phyloP scores from a whole-genome alignment of 148 eudicot genomes.

The Rhododendron ovatum region DNA sequence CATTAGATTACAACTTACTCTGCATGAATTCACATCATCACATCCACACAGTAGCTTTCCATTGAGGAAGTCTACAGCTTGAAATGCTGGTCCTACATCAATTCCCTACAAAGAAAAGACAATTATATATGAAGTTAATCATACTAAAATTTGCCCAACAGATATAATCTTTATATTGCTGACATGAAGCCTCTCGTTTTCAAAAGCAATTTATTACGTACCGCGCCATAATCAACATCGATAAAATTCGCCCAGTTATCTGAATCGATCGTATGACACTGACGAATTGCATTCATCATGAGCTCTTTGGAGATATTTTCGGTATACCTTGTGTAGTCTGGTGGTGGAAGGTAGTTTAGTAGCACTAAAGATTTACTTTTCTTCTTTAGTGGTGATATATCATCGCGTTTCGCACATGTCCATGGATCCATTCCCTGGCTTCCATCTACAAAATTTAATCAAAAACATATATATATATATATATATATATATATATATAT shows the following conservation, averaged over 20 bases:
- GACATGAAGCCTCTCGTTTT: neutral
- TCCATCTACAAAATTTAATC: neutral
- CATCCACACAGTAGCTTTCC: neutral
- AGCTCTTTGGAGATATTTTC: neutral
- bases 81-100: neutral
- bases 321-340: accelerated
- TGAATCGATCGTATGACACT: neutral
- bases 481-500: no score
- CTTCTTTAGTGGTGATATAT: neutral
- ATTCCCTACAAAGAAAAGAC: neutral
- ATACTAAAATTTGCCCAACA: neutral
- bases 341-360: neutral
- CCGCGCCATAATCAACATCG: neutral
- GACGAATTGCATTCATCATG: neutral
- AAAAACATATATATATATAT: neutral
- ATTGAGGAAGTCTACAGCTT: neutral
- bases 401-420: neutral
- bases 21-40: neutral
- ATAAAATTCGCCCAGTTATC: neutral
- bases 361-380: neutral
- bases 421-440: neutral
- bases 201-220: neutral
- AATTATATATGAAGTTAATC: neutral
- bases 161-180: neutral
- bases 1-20: neutral